Conservation (phyloP, 148 eudicot species). For the Camellia japonica region DNA sequence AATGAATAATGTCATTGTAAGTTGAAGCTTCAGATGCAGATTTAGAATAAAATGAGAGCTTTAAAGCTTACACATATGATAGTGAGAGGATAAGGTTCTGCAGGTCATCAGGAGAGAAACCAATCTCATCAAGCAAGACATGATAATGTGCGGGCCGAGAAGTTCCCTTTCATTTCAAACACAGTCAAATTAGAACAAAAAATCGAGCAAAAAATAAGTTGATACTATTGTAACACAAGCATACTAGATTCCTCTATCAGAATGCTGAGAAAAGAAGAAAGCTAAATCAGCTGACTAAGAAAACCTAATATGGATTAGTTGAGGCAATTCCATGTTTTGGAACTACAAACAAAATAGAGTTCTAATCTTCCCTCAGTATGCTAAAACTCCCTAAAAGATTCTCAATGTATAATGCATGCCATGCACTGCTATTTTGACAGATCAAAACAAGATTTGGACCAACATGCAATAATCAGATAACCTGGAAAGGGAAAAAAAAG, state of each 20-base stretch:
- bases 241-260: no score
- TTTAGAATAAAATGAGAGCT: not conserved
- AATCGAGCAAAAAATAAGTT: not conserved
- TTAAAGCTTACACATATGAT: conserved; percentile 77
- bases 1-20: conserved; percentile 2
- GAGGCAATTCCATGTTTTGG: not conserved
- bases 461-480: conserved; percentile 4
- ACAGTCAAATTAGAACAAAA: not conserved
- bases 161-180: conserved; percentile 58
- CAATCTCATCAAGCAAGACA: conserved; percentile 94
- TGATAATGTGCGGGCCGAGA: conserved; percentile 92
- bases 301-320: not conserved
- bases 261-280: not conserved
- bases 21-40: not conserved
- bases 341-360: not conserved
- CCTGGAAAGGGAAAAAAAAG: not conserved
- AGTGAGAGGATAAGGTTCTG: conserved; percentile 78
- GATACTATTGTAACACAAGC: no score
- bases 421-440: not conserved
- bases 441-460: conserved; percentile 6
- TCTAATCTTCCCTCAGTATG: not conserved
- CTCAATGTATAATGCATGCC: not conserved
- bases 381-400: no score
- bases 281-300: not conserved
- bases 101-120: conserved; percentile 85